Conservation (phyloP, 1,139 yeast genomes). For the Casaregolazyma suthepensis region DNA sequence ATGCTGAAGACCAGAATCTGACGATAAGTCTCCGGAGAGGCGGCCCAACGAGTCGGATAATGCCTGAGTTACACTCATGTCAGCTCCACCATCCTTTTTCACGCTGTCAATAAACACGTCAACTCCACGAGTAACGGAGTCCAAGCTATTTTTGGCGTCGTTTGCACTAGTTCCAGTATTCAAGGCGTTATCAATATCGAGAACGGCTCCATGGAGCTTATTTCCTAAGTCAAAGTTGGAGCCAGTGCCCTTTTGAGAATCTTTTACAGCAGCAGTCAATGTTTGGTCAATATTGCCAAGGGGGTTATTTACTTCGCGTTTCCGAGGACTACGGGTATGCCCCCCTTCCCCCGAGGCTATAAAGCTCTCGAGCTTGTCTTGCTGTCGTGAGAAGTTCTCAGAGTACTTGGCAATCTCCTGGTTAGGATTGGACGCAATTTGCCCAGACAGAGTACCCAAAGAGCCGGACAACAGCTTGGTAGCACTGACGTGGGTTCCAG, state of each 20-base stretch:
- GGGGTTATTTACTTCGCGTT: not conserved
- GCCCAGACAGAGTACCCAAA: not conserved
- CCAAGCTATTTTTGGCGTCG: conserved; percentile 11
- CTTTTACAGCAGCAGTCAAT: not conserved
- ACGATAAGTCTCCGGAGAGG: conserved; percentile 17
- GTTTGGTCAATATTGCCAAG: not conserved
- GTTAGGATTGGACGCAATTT: not conserved
- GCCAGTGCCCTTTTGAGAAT: not conserved
- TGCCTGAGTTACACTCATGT: conserved; percentile 10
- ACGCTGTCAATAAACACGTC: conserved; percentile 20
- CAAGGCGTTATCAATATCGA: not conserved
- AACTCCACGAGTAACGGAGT: conserved; percentile 12
- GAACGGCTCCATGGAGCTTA: not conserved
- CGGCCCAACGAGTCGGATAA: conserved; percentile 9
- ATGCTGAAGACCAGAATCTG: conserved; percentile 12
- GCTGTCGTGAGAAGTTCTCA: not conserved
- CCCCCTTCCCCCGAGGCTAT: not conserved
- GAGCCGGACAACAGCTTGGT: conserved; percentile 2
- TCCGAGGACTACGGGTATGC: not conserved
- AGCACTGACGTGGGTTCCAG: not conserved
- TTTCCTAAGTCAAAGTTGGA: not conserved
- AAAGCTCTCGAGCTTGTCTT: conserved; percentile 1
- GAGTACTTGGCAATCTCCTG: not conserved
- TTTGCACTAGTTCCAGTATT: not conserved
- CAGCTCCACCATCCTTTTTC: conserved; percentile 19